Evolutionary conservation across 2,329 filamentous ascomycete species (phyloP).

Genomic region (Penicillium sp.): DNA sequence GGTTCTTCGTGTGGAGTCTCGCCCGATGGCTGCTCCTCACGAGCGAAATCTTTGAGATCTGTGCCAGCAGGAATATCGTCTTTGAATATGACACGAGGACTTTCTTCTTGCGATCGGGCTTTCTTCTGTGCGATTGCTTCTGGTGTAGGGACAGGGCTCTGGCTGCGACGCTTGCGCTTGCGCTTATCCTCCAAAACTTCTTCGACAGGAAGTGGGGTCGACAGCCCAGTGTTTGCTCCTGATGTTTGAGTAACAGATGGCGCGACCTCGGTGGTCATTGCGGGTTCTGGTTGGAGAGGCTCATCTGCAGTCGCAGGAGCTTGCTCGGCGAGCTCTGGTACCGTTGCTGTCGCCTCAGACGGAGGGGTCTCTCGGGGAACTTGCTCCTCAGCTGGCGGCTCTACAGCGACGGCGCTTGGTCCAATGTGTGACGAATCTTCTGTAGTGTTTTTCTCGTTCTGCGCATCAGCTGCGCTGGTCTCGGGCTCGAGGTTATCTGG

Average conservation of each 20-base stretch:
- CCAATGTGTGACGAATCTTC: slow-evolving; percentile 12
- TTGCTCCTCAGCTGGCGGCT: not conserved
- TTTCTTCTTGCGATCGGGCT: slow-evolving; percentile 51
- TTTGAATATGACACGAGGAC: slow-evolving; percentile 32
- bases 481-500: not conserved
- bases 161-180: slow-evolving; percentile 69
- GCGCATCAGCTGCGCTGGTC: slow-evolving; percentile 4
- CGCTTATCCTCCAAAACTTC: slow-evolving; percentile 56
- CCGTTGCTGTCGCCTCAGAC: not conserved
- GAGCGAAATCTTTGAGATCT: slow-evolving; percentile 15
- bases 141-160: slow-evolving; percentile 60
- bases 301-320: slow-evolving; percentile 19
- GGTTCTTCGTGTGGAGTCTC: slow-evolving; percentile 17
- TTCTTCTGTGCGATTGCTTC: slow-evolving; percentile 61
- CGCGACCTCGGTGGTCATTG: slow-evolving; percentile 23
- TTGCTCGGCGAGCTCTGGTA: slow-evolving; percentile 28
- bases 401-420: not conserved
- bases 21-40: slow-evolving; percentile 24
- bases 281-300: slow-evolving; percentile 19
- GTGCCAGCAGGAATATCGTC: slow-evolving; percentile 30
- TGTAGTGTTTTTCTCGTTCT: slow-evolving; percentile 12
- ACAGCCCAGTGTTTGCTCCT: slow-evolving; percentile 29
- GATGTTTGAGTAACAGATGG: slow-evolving; percentile 25
- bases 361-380: not conserved
- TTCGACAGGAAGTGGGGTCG: slow-evolving; percentile 33